A percentile compares a stretch with the other conserved stretches of the same genome.
These are phyloP conservation scores for Mycena belliarum DNA, from an alignment of 768 basidiomycete genomes.

Conservation along the genomic window DNA sequence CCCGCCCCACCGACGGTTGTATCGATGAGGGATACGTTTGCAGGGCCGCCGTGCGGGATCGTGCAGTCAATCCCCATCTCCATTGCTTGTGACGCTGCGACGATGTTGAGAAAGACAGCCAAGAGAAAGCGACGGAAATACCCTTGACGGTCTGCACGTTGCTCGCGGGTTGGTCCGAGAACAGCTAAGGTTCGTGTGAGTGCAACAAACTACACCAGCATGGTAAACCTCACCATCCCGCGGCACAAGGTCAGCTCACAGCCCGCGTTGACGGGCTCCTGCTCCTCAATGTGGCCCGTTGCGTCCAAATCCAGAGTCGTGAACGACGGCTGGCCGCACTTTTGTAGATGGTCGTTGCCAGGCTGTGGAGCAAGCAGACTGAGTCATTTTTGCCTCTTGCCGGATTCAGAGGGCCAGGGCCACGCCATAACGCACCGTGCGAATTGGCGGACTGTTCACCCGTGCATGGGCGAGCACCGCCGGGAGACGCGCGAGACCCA, in stretches of 20 bases:
- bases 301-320: constrained; percentile 6
- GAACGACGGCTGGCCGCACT: constrained; percentile 19
- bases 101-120: too few species aligned
- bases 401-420: too few species aligned
- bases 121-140: too few species aligned
- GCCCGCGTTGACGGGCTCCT: constrained; percentile 20
- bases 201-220: not conserved
- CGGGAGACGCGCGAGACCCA: constrained; percentile 11
- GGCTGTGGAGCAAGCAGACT: constrained; percentile 3
- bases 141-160: constrained; percentile 16
- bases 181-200: constrained; percentile 2
- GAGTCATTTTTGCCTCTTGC: too few species aligned
- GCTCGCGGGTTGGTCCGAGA: constrained; percentile 15
- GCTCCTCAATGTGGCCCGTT: constrained; percentile 23
- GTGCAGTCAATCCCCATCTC: constrained; percentile 20
- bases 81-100: constrained; percentile 15
- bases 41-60: constrained; percentile 16
- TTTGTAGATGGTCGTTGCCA: constrained; percentile 4
- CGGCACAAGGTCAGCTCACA: constrained; percentile 21
- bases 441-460: constrained; percentile 15
- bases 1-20: constrained; percentile 15
- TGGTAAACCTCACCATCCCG: constrained; percentile 13
- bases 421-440: constrained; percentile 4
- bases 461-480: constrained; percentile 13
- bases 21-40: constrained; percentile 20